Evolutionary conservation across 139 green algal species (phyloP), one percentile per base, ranked within the genome.

Genomic region (Trebouxia sp.): DNA sequence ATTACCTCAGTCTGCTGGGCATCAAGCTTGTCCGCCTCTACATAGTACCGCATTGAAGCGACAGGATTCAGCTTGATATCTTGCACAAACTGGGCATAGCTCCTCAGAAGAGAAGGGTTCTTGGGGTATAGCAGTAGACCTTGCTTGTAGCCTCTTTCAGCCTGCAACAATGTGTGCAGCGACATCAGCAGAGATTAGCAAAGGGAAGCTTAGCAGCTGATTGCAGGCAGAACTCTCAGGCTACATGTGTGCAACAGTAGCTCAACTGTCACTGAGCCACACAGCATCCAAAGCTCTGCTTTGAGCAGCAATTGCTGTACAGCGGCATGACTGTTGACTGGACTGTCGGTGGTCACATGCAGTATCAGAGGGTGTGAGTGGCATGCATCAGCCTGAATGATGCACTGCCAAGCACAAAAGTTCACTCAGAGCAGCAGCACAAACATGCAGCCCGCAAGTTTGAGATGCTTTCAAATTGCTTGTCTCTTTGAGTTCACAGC

Each of bases 1-100:
- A n/a, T n/a, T n/a, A 58, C 69, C 69, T 77, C 69, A n/a, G n/a
- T 37, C 12, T 77, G 69, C 22, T 77, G 69, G 9, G 69, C 69
- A 26, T 77, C 69, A 24, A 77, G 69, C 69, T 53, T 77, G 69
- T 77, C 69, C 26, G 69, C 69, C 43, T 77, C 69, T 10, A 53
- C 11, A 32, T 37, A 77, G 24, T 77, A 77, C 24, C 39, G 38
- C 69, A 77, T 77, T 20, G 69, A 56, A 32, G 69, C 69, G 39
- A 38, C 11, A 22, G 69, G 69, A 26, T 77, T 77, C 17, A 51
- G 41, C 69, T 77, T 77, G 69, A 77, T 38, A 11, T 53, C 69
- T 53, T 77, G 69, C 69, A 77, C 55, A 26, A 77, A 77, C 26
- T 53, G 69, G 6, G 41, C 41, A 56, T 77, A 77, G 39, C 41